Percentiles rank a stretch among this genome's conserved stretches.
Conservation (phyloP, 352 stramenopile genomes). For the Pythium vanterpoolii region DNA sequence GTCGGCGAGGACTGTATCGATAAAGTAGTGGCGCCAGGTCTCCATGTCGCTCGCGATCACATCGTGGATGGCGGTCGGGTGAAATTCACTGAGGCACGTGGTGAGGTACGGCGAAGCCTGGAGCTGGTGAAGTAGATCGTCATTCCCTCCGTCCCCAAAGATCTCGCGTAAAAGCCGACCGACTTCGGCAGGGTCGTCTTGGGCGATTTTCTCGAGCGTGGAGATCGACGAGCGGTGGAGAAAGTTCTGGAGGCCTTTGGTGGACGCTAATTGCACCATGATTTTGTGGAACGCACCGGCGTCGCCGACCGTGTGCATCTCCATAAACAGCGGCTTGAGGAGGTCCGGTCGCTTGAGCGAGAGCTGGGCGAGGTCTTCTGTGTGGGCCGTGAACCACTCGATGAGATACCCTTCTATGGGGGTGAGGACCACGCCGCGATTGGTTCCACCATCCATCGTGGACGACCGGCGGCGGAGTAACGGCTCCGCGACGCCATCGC, state of each 20-base stretch:
- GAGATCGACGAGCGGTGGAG: conserved; percentile 45
- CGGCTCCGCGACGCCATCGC: conserved; percentile 4
- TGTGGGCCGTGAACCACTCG: conserved; percentile 64
- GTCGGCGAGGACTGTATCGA: conserved; percentile 49
- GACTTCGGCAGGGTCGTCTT: conserved; percentile 59
- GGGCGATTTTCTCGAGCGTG: conserved; percentile 49
- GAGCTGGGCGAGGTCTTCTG: conserved; percentile 42
- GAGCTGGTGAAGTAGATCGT: conserved; percentile 51
- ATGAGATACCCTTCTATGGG: conserved; percentile 26
- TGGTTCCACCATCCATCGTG: neutral
- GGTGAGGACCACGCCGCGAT: neutral
- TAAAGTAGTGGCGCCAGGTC: conserved; percentile 62
- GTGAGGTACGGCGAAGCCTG: conserved; percentile 50
- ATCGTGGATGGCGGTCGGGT: conserved; percentile 56
- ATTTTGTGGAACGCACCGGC: conserved; percentile 53
- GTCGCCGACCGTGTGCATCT: conserved; percentile 54
- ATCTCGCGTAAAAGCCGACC: conserved; percentile 48
- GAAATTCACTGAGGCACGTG: conserved; percentile 58
- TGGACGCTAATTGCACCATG: conserved; percentile 60
- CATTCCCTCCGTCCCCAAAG: conserved; percentile 37
- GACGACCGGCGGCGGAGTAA: conserved; percentile 1
- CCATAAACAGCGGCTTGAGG: conserved; percentile 57
- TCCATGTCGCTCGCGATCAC: conserved; percentile 61
- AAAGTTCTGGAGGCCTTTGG: conserved; percentile 58
- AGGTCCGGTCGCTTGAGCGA: conserved; percentile 53